Evolutionary conservation across 306 rosid species (phyloP), one percentile per base, ranked within the genome.

Genomic region (Malus sieversii): DNA sequence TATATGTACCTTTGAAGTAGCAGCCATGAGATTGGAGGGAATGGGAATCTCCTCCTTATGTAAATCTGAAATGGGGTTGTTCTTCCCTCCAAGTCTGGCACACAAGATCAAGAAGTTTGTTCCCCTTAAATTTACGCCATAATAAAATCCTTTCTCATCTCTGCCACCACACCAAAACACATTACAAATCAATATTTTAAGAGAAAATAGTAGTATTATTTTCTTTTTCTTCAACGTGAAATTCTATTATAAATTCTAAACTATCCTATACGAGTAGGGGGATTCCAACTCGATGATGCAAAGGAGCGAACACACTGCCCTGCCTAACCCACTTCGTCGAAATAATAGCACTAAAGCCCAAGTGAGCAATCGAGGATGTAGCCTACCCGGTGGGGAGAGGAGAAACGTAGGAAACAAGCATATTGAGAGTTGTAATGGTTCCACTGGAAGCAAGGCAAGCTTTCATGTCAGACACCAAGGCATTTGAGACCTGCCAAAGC

Each of bases 51-150:
- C 89, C 78, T 87, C 89, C 33, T 92, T 79, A 1, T 77, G 79
- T 46, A 89, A 74, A 57, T 76, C 83, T 44, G 89, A 83, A 63
- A 91, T 61, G 30, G 88, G 88, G 45, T 29, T 75, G 27, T 77
- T 82, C 79, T 89, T 89, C 61, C 97, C 94, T 48, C 88, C 81
- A 46, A 91, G 86, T 35, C 87, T 82, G 0, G 92, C 92, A 27
- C 94, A 86, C 78, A 87, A 78, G 42, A 87, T 82, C 78, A 89
- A 80, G 68, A 91, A 84, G 59, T 82, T 60, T 8, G 79, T 78
- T 27, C 83, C 85, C 6, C 83, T 78, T 84, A 89, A 82, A 79
- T 87, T 86, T 29, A 89, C 87, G 23, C 94, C 94, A 85, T 89
- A 87, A 51, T 40, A 89, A 15, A 87, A 61, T 11, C 92, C 94